Evolutionary conservation across 1,284 basidiomycete genomes (phyloP), one percentile per base, ranked within the genome.

Genomic region (Pholiota adiposa): DNA sequence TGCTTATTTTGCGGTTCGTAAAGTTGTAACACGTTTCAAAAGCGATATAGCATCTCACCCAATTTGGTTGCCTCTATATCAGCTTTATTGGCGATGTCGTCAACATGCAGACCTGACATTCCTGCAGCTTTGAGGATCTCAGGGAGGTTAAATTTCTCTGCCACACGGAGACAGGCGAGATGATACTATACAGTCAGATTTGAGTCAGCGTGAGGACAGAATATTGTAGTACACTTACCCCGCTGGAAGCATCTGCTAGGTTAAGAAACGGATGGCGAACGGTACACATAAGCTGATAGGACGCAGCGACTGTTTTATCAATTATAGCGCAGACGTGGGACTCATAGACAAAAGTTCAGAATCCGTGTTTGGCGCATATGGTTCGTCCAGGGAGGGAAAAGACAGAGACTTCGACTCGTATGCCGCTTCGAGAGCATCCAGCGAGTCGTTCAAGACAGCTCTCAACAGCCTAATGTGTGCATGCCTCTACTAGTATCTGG

Each of bases 41-140:
- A n/a, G n/a, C n/a, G 27, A 54, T 25, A 43, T 27, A 54, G 3
- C 12, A 3, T 29, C 65, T n/a, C 48, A 72, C 76, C 71, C 2
- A 79, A 67, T 63, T 78, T 79, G 12, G 58, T 53, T 1, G 69
- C 55, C 41, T 76, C 69, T 9, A 73, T 63, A 8, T 64, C 64
- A 51, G 65, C 73, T 41, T 67, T 69, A 3, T 63, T 60, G 0
- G 75, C 75, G 38, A 80, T 75, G 3, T 75, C 69, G 1, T 66
- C 58, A 12, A 75, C 70, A 41, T 75, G 74, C 6, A 74, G 58
- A 2, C 75, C 75, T 69, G 74, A 36, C 11, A 9, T 34, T 49
- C 50, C 56, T 2, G 29, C 36, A 36, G 43, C 49, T 16, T 40
- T 43, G 19, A 53, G 56, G 25, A 58, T 50, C 21, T 58, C 56